Percentiles rank a stretch among this genome's conserved stretches.
These are phyloP conservation scores for Solanum dulcamara DNA, from an alignment of 257 asterid genomes.

Conservation along the genomic window DNA sequence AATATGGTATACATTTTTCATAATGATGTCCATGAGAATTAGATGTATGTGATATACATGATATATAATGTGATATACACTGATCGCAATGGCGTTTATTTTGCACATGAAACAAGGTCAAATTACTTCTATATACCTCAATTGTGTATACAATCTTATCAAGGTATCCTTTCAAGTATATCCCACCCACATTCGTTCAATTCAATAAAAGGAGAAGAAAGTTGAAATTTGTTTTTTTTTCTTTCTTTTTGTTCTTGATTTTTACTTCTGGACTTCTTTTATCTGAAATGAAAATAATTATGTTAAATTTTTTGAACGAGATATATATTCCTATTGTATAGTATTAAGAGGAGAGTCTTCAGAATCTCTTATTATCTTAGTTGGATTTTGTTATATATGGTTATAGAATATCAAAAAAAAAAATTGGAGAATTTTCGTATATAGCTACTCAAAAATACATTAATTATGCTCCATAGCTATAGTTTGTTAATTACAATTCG, in stretches of 20 bases:
- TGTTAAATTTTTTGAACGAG: too few relatives aligned
- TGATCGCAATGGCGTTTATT: too few relatives aligned
- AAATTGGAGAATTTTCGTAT: too few relatives aligned
- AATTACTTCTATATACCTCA: not conserved
- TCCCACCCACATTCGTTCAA: not conserved
- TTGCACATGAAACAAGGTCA: not conserved
- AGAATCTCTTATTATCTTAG: not conserved
- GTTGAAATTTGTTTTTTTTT: not conserved
- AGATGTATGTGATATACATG: not conserved
- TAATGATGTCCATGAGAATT: not conserved
- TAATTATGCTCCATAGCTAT: too few relatives aligned
- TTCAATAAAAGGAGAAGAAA: not conserved
- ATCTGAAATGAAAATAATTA: not conserved
- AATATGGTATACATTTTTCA: not conserved
- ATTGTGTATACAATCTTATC: too few relatives aligned
- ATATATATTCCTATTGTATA: too few relatives aligned
- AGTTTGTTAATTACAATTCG: too few relatives aligned
- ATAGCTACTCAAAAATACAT: too few relatives aligned
- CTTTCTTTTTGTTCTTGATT: too few relatives aligned
- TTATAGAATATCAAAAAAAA: too few relatives aligned
- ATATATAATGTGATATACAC: not conserved
- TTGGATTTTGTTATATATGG: not conserved
- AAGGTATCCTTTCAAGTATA: not conserved
- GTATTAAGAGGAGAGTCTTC: too few relatives aligned
- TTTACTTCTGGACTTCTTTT: not conserved